Base-by-base conservation (phyloP, 1,284 basidiomycete species). In the Erythrobasidium hasegawianum region DNA sequence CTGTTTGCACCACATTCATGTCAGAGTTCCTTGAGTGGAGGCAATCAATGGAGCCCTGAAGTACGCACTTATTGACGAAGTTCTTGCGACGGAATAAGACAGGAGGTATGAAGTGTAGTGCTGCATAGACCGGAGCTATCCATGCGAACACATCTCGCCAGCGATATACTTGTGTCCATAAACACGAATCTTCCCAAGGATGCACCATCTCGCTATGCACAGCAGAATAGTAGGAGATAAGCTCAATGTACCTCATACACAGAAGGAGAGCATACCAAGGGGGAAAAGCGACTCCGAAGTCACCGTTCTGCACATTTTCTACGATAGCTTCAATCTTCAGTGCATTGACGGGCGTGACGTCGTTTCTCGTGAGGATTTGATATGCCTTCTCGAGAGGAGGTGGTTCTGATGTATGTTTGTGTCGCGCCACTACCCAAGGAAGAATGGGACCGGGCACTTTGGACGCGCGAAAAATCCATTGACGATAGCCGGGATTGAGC, bases 21-120 rank as follows among this genome's bases (percentile, higher is more conserved):
- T 61, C 24, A 40, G 10, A 1, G 20, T 24, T 16, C 9, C 26
- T 16, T 7, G 33, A 20, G 10, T 24, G 43, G n/a, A 18, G 22
- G 22, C 40, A n/a, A 41, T 10, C 10, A 10, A 47, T 47, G 16
- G 14, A 45, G 13, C 10, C 49, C 49, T 9, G 16, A 14, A 7
- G 78, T 14, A 81, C 74, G 0, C 88, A 90, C 70, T 86, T 82
- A 59, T 83, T 80, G 64, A 81, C 72, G 75, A 90, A 87, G 0
- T 78, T 77, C 22, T 80, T 78, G 52, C 85, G 78, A 75, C 68
- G 64, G 8, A 74, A 59, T 16, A 72, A 56, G 24, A 73, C 64
- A 1, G 74, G 71, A 10, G 95, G 95, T 38, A 97, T 86, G 69
- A 97, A 83, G 77, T 97, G 92, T 47, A 98, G 80, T 0, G 91